Conservation (phyloP, 306 rosid species). For the Vigna mungo region DNA sequence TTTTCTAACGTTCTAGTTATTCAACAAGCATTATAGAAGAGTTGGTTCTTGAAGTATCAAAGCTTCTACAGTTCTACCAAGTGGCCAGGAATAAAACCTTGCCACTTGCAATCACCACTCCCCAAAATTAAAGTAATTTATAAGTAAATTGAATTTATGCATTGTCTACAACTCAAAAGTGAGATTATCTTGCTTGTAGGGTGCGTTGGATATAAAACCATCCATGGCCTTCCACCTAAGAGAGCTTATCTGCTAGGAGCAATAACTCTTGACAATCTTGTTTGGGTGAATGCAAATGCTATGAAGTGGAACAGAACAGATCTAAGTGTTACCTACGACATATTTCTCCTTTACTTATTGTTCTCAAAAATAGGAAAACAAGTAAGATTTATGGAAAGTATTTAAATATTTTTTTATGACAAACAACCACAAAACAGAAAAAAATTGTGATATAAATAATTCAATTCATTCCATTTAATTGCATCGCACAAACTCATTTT, state of each 20-base stretch:
- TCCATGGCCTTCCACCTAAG: slow-evolving; percentile 24
- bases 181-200: slow-evolving; percentile 8
- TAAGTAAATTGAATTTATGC: slow-evolving; percentile 4
- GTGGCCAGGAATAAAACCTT: slow-evolving; percentile 25
- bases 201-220: slow-evolving; percentile 13
- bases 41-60: background rate
- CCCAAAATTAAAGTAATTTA: slow-evolving; percentile 33
- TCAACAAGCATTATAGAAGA: background rate
- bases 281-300: slow-evolving; percentile 20
- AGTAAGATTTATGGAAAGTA: slow-evolving; percentile 2
- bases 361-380: slow-evolving; percentile 8
- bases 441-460: background rate
- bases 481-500: slow-evolving; percentile 20
- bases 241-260: slow-evolving; percentile 23
- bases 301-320: slow-evolving; percentile 17
- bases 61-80: background rate
- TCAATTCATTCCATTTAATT: slow-evolving; percentile 32
- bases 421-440: slow-evolving; percentile 34
- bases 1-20: no score
- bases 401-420: slow-evolving; percentile 18
- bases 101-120: slow-evolving; percentile 10
- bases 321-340: background rate
- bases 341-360: background rate
- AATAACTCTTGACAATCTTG: slow-evolving; percentile 17
- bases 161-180: slow-evolving; percentile 30